A percentile compares a stretch with the other conserved stretches of the same genome.
Conservation (phyloP, 2,329 filamentous ascomycete genomes). For the Achaetomium macrosporum region DNA sequence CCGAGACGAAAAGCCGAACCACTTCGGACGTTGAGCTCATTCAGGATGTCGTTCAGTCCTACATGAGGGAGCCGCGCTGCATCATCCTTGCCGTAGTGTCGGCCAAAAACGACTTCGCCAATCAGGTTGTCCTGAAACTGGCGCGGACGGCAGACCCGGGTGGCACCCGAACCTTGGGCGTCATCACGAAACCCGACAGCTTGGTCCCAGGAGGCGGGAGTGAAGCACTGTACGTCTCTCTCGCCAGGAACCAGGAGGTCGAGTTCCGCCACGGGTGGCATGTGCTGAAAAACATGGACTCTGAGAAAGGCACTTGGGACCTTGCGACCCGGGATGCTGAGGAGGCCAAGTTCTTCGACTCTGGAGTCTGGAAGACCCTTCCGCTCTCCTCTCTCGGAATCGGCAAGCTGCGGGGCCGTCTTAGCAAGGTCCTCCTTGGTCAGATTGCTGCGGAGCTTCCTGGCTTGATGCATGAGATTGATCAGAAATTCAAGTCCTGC, state of each 20-base stretch:
- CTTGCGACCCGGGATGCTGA: conserved; percentile 28
- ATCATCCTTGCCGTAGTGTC: conserved; percentile 50
- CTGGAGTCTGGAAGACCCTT: conserved; percentile 18
- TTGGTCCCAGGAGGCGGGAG: conserved; percentile 33
- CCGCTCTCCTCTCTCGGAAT: conserved; percentile 19
- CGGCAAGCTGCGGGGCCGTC: conserved; percentile 21
- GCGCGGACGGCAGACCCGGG: conserved; percentile 25
- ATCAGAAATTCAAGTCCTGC: conserved; percentile 24
- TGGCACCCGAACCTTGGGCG: conserved; percentile 40
- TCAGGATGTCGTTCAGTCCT: conserved; percentile 39
- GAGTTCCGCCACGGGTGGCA: conserved; percentile 46
- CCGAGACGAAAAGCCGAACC: conserved; percentile 36
- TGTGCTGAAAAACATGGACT: conserved; percentile 34
- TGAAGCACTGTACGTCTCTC: conserved; percentile 35
- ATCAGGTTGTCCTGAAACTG: conserved; percentile 45
- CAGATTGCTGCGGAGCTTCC: conserved; percentile 31
- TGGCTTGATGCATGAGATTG: conserved; percentile 28
- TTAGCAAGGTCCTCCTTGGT: conserved; percentile 27
- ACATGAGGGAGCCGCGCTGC: conserved; percentile 46
- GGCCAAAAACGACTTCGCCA: conserved; percentile 46
- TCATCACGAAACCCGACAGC: conserved; percentile 49
- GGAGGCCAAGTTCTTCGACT: conserved; percentile 32
- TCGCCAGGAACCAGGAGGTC: conserved; percentile 42
- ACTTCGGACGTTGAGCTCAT: conserved; percentile 36
- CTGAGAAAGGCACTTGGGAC: conserved; percentile 26